Base-by-base conservation (phyloP, 2,329 filamentous ascomycete genomes). In the Trichoderma koningiopsis region DNA sequence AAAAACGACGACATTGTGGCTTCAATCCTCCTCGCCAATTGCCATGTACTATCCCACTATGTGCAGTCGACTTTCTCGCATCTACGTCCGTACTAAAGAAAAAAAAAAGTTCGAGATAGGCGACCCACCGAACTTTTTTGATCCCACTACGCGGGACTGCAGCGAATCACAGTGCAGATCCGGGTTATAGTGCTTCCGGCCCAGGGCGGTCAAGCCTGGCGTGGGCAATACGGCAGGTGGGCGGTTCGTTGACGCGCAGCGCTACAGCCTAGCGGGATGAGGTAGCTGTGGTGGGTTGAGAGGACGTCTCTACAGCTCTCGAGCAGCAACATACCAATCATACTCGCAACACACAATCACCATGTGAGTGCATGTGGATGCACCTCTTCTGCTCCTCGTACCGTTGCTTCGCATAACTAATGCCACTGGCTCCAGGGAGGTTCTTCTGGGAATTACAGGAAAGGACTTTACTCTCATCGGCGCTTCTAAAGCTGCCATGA, bases 391-490 rank as follows among this genome's bases (percentile, higher is more conserved):
- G 14, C 1, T 22, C 11, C 57, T 10, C 13, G 22, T 37, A 29
- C 16, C 4, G 55, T 22, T 14, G 55, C 37, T 56, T 52, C 11
- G 27, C n/a, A 31, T 33, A 60, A 35, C 71, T 71, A 55, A 72
- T 64, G 37, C 53, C 24, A 40, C 59, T 33, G 14, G 24, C 47
- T 59, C 33, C 71, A 98, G 94, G 96, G 96, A 99, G 89, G 93
- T 98, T 81, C 88, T 99, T 80, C 88, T 99, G 76, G 96, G 96
- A 78, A 97, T 99, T 82, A 97, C 95, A 71, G 96, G 96, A 85
- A 97, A 97, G 87, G 96, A 99, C 88, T 99, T 97, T 82, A 96
- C 94, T 84, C 90, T 99, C 87, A 90, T 99, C 81, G 96, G 94
- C 77, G 93, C 96, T 77, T 98, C 94, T 72, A 98, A 99, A 86